Conservation (phyloP, 352 stramenopile genomes). For the Pythium dissimile region DNA sequence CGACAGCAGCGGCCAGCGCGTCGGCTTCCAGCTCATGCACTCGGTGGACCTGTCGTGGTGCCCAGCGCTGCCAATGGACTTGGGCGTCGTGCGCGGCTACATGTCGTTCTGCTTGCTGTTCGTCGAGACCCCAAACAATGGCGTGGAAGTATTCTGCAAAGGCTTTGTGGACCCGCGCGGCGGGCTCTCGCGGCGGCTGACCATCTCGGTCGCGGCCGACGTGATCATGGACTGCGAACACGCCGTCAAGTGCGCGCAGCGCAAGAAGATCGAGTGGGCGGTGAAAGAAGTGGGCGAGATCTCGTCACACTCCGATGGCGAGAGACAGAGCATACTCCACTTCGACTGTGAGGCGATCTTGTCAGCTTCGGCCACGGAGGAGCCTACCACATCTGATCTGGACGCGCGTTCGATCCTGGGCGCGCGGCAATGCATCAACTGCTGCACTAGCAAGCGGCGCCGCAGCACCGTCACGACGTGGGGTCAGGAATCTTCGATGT, state of each 20-base stretch:
- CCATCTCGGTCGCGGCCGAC: conserved; percentile 16
- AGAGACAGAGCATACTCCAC: background rate
- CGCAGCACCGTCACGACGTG: background rate
- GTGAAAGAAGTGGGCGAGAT: conserved; percentile 1
- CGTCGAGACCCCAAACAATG: conserved; percentile 12
- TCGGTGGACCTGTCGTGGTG: conserved; percentile 29
- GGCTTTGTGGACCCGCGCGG: conserved; percentile 34
- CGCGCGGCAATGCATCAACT: background rate
- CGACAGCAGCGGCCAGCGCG: background rate
- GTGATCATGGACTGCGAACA: conserved; percentile 24
- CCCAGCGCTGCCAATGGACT: conserved; percentile 10
- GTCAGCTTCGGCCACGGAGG: background rate
- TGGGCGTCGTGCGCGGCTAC: conserved; percentile 28
- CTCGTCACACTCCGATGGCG: too few species aligned
- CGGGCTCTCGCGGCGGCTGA: conserved; percentile 20
- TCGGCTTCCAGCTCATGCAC: conserved; percentile 33
- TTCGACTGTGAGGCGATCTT: conserved; percentile 6
- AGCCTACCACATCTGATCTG: background rate
- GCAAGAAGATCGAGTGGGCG: conserved; percentile 31
- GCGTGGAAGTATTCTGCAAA: conserved; percentile 34
- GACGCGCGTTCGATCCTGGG: conserved; percentile 1
- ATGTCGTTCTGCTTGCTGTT: conserved; percentile 38
- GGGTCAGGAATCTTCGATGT: background rate
- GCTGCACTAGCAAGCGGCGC: background rate
- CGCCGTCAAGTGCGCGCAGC: conserved; percentile 11